Conservation (phyloP, 345 rosid species). For the Alliaria petiolata region DNA sequence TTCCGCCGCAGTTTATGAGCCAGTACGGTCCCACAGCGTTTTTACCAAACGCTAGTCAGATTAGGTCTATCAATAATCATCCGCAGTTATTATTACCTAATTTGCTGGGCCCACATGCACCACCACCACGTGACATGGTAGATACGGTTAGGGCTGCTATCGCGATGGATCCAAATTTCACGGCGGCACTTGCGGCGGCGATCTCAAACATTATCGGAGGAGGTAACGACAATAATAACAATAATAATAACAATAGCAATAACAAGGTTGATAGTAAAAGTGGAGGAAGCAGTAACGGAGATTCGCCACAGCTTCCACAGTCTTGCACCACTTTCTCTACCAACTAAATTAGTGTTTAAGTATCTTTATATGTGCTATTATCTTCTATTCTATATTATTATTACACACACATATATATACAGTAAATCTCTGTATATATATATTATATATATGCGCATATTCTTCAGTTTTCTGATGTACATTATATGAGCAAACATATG, state of each 20-base stretch:
- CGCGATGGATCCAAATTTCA: constrained; percentile 79
- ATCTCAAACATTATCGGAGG: constrained; percentile 58
- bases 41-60: constrained; percentile 27
- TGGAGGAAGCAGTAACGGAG: constrained; percentile 40
- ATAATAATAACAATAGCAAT: constrained; percentile 24
- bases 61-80: constrained; percentile 15
- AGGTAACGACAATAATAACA: constrained; percentile 25
- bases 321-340: constrained; percentile 93
- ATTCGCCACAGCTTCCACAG: constrained; percentile 81
- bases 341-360: constrained; percentile 38
- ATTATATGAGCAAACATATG: not conserved
- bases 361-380: not conserved
- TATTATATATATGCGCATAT: not conserved
- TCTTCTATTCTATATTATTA: not conserved
- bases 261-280: constrained; percentile 21
- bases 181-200: constrained; percentile 76
- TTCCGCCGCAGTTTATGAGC: constrained; percentile 28
- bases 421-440: not conserved
- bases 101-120: constrained; percentile 28
- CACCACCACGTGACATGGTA: constrained; percentile 49
- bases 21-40: constrained; percentile 22
- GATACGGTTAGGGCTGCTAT: constrained; percentile 74
- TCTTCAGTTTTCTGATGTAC: constrained; percentile 9
- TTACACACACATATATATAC: not conserved
- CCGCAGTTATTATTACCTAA: constrained; percentile 22